These are phyloP conservation scores for Panicum miliaceum DNA, from an alignment of 176 grass and related monocot species.

Conservation along the genomic window DNA sequence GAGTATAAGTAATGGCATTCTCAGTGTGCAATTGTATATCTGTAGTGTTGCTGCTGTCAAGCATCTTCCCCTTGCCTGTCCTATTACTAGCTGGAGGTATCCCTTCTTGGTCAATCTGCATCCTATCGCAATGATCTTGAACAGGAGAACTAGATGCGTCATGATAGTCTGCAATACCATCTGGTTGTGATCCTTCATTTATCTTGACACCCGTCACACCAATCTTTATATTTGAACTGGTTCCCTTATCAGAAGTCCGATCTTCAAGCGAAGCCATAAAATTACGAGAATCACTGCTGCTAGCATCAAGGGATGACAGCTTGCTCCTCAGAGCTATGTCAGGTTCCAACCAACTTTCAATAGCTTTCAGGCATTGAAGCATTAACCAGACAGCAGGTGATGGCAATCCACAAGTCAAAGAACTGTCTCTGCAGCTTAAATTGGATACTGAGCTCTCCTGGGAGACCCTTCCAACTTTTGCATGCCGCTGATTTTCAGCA, in stretches of 20 bases:
- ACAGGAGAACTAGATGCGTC: slow-evolving; percentile 34
- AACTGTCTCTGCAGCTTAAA: slow-evolving; percentile 43
- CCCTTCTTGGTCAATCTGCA: slow-evolving; percentile 49
- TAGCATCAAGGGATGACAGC: slow-evolving; percentile 52
- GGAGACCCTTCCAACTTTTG: slow-evolving; percentile 92
- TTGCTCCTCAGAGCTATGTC: slow-evolving; percentile 51
- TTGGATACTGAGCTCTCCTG: slow-evolving; percentile 51
- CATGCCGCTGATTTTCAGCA: slow-evolving; percentile 70
- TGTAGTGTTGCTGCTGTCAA: slow-evolving; percentile 36
- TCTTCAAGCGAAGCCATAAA: slow-evolving; percentile 57
- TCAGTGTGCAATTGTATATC: slow-evolving; percentile 45
- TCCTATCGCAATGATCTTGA: slow-evolving; percentile 15
- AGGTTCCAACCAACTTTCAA: slow-evolving; percentile 81
- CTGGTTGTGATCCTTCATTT: slow-evolving; percentile 34
- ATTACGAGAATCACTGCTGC: slow-evolving; percentile 40
- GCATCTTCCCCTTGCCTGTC: slow-evolving; percentile 49
- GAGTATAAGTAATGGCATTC: slow-evolving; percentile 52
- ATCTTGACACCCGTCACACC: slow-evolving; percentile 22
- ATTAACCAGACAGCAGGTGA: slow-evolving; percentile 69
- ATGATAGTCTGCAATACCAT: slow-evolving; percentile 25
- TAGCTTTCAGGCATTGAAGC: slow-evolving; percentile 80
- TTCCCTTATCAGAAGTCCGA: slow-evolving; percentile 47
- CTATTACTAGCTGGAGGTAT: slow-evolving; percentile 28
- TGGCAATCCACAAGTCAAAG: slow-evolving; percentile 38
- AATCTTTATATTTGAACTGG: slow-evolving; percentile 41